Conservation (phyloP, 2,329 filamentous ascomycete species). For the Talaromyces rugulosus region DNA sequence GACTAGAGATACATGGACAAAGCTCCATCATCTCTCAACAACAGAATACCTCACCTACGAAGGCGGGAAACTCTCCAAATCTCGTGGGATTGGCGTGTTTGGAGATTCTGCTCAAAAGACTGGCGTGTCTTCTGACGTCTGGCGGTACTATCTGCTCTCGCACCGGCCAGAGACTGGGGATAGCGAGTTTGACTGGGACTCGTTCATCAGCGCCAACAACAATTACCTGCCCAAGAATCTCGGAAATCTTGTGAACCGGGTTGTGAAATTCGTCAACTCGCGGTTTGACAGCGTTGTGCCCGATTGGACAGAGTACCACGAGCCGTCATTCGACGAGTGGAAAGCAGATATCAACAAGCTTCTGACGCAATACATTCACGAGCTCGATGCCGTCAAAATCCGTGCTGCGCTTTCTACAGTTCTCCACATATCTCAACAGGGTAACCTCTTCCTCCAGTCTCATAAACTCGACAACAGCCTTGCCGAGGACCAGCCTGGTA, state of each 20-base stretch:
- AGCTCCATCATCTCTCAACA: constrained; percentile 49
- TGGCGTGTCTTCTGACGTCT: constrained; percentile 49
- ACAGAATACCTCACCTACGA: constrained; percentile 46
- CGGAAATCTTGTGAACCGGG: constrained; percentile 51
- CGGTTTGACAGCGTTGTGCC: constrained; percentile 48
- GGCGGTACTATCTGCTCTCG: constrained; percentile 51
- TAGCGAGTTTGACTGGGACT: constrained; percentile 50
- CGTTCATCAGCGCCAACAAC: constrained; percentile 50
- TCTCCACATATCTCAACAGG: constrained; percentile 45
- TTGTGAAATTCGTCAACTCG: constrained; percentile 50
- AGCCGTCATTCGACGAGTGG: constrained; percentile 28
- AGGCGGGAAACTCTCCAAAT: constrained; percentile 49
- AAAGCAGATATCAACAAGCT: constrained; percentile 8
- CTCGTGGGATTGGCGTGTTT: constrained; percentile 48
- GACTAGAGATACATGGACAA: constrained; percentile 51
- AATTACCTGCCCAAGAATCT: constrained; percentile 51
- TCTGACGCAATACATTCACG: constrained; percentile 26
- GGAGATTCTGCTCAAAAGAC: constrained; percentile 49
- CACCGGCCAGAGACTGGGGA: constrained; percentile 49
- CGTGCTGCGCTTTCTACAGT: constrained; percentile 42
- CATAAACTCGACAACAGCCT: constrained; percentile 47
- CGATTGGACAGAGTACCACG: constrained; percentile 41
- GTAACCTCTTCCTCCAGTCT: constrained; percentile 47
- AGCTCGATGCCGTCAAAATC: constrained; percentile 49
- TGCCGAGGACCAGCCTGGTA: constrained; percentile 44